A percentile compares a stretch with the other conserved stretches of the same genome.
Conservation (phyloP, 2,329 filamentous ascomycete genomes). For the Byssochlamys sp. region DNA sequence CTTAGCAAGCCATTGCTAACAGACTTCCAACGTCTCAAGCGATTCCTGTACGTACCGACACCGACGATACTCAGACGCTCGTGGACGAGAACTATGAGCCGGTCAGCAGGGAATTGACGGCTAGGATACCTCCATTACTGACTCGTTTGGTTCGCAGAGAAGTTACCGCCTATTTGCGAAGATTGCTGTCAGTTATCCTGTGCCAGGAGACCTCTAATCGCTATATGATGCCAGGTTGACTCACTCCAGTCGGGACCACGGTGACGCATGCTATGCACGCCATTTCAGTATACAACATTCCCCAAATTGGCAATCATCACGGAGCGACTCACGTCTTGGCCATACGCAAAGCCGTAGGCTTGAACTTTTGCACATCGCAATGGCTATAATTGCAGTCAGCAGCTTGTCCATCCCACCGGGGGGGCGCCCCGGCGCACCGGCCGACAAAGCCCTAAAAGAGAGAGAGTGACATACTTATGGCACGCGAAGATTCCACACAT, state of each 20-base stretch:
- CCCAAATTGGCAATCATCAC: background rate
- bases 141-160: slow-evolving; percentile 87
- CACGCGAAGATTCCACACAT: slow-evolving; percentile 98
- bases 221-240: slow-evolving; percentile 30
- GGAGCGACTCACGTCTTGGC: slow-evolving; percentile 69
- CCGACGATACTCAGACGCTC: slow-evolving; percentile 96
- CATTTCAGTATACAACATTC: slow-evolving; percentile 22
- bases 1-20: background rate
- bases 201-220: slow-evolving; percentile 3
- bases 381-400: slow-evolving; percentile 44
- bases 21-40: slow-evolving; percentile 8
- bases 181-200: slow-evolving; percentile 13
- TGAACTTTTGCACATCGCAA: slow-evolving; percentile 91
- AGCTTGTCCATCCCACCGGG: slow-evolving; percentile 5
- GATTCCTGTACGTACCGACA: slow-evolving; percentile 57
- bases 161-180: slow-evolving; percentile 62
- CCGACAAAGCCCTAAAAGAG: slow-evolving; percentile 6
- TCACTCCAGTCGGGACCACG: slow-evolving; percentile 97
- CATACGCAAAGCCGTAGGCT: slow-evolving; percentile 85
- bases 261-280: slow-evolving; percentile 66
- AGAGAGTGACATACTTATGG: slow-evolving; percentile 57
- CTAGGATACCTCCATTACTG: slow-evolving; percentile 26
- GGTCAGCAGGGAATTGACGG: slow-evolving; percentile 13
- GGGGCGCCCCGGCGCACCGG: slow-evolving; percentile 4
- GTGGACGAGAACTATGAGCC: slow-evolving; percentile 71